Evolutionary conservation across 129 eudicot species (phyloP).

Genomic region (Erigeron canadensis): DNA sequence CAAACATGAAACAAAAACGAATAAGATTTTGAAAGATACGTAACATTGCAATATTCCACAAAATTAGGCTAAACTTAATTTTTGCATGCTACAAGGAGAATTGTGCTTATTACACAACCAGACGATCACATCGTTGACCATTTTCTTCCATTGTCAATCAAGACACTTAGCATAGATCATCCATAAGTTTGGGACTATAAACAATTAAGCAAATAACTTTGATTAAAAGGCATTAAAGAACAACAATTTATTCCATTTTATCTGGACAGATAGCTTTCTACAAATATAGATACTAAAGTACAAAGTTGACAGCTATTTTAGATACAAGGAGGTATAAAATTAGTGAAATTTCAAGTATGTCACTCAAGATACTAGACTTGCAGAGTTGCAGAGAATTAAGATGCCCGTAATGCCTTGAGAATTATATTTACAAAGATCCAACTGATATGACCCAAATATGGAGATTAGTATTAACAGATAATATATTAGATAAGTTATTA

Average conservation of each 20-base stretch:
- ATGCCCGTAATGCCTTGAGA: neutral
- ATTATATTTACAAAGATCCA: neutral
- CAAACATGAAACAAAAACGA: neutral
- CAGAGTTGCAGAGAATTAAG: neutral
- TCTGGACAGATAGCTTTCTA: neutral
- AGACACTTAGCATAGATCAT: neutral
- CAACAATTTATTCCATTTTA: neutral
- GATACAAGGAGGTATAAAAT: neutral
- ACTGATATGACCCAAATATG: too few species aligned
- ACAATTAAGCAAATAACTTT: neutral
- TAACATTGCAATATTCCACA: slow-evolving; percentile 9
- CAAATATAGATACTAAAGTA: neutral
- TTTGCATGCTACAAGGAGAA: neutral
- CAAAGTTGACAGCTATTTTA: neutral
- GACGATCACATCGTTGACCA: too few species aligned
- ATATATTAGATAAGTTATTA: too few species aligned
- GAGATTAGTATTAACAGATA: too few species aligned
- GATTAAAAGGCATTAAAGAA: slow-evolving; percentile 2
- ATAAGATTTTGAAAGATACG: slow-evolving; percentile 6
- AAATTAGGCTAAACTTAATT: neutral
- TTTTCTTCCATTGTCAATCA: neutral
- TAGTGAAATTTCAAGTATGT: neutral
- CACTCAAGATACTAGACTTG: neutral
- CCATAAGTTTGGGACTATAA: neutral
- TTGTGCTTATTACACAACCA: neutral